phyloP scores from a whole-genome alignment of 78 protist genomes.

The Emiliania huxleyi region DNA sequence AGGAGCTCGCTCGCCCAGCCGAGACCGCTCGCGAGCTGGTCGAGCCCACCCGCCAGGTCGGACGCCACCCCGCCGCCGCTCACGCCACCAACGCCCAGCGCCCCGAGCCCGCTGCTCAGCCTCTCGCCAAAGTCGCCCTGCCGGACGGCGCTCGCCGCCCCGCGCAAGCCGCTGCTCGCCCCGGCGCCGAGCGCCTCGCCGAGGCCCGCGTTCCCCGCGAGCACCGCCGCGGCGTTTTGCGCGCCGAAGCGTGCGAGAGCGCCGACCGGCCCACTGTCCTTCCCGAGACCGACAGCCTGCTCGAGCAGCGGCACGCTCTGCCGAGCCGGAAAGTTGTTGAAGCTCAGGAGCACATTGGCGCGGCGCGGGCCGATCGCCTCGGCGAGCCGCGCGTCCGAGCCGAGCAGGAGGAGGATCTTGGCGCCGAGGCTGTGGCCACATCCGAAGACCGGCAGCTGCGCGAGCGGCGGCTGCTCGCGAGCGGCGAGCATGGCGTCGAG shows the following conservation, averaged over 20 bases:
- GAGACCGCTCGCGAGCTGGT: not conserved
- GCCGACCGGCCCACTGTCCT: too few relatives aligned
- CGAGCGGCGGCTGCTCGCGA: too few relatives aligned
- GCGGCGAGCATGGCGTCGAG: too few relatives aligned
- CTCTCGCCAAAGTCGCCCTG: too few relatives aligned
- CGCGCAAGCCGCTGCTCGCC: too few relatives aligned
- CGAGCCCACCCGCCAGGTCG: not conserved
- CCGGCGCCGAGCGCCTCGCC: too few relatives aligned
- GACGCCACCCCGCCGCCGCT: not conserved
- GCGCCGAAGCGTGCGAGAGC: too few relatives aligned
- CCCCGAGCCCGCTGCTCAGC: not conserved
- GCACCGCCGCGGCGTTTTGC: not conserved
- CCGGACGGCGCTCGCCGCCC: too few relatives aligned
- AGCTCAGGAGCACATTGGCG: not conserved
- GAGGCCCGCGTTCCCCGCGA: too few relatives aligned
- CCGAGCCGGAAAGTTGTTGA: not conserved
- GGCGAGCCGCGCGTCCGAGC: not conserved
- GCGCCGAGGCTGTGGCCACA: slow-evolving; percentile 17
- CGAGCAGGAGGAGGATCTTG: not conserved
- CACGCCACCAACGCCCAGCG: not conserved
- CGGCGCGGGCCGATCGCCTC: not conserved
- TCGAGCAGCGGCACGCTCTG: not conserved
- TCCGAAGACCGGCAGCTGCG: not conserved
- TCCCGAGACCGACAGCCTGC: too few relatives aligned
- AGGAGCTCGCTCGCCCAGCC: not conserved